Evolutionary conservation across 257 asterid species (phyloP), one percentile per base, ranked within the genome.

Genomic region (Solanum appendiculatum): DNA sequence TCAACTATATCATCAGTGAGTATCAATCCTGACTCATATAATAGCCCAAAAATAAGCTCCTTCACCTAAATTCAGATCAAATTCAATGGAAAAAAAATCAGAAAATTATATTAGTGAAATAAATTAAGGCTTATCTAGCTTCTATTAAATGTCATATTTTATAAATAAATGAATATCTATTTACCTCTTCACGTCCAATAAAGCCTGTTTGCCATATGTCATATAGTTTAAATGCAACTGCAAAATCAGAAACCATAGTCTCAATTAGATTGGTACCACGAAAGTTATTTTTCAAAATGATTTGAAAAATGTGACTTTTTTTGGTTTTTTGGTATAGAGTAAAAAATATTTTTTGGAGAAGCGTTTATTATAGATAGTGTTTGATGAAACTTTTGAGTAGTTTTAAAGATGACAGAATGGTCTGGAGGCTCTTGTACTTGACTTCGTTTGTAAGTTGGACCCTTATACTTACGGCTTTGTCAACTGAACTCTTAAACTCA

Each of bases 161-260:
- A 37, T 27, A 31, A 27, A 33, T 21, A n/a, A 58, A 51, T 7
- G 5, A 33, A 48, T 9, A 15, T 23, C 48, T 3, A 6, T 21
- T 56, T 90, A 92, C 92, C 94, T 90, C 97, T 64, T 87, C 91
- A 74, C 88, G 93, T 74, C 91, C 92, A 2, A 91, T 92, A 90
- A 88, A 92, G 64, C 93, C 94, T 3, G 90, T 91, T 56, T 91
- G 70, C 91, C 91, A 33, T 86, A 86, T 82, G 87, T 93, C 92
- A 85, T 90, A 89, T 36, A 94, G 86, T 44, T 86, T 90, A 90
- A 92, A 94, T 72, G 94, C 88, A 88, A 92, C 95, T 92, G 92
- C 85, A 83, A 64, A 29, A 88, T 73, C 51, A 86, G 15, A 87
- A 73, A 72, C 18, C 54, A 77, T 31, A 40, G 15, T 39, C 15